phyloP scores from a whole-genome alignment of 78 protist genomes.

The Bigelowiella natans region DNA sequence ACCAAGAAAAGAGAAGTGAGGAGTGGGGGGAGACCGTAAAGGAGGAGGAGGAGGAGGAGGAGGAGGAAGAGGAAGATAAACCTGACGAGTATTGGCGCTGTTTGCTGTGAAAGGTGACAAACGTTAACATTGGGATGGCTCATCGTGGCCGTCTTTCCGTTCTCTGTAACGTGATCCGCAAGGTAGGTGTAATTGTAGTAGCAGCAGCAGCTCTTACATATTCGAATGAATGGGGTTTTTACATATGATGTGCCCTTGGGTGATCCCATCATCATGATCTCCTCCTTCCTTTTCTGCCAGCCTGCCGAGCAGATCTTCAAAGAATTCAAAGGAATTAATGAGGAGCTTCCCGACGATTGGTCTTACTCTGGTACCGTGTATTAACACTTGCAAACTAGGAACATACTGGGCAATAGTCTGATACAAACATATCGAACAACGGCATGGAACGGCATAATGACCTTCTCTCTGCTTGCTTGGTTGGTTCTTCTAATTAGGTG shows the following conservation, averaged over 20 bases:
- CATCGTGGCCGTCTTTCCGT: constrained; percentile 71
- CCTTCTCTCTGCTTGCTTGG: background rate
- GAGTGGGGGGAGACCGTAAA: too few species aligned
- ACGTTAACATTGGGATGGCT: constrained; percentile 87
- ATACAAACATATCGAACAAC: background rate
- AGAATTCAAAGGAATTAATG: constrained; percentile 55
- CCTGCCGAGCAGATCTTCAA: constrained; percentile 70
- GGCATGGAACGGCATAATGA: background rate
- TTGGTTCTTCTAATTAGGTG: constrained; percentile 81
- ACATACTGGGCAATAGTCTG: background rate
- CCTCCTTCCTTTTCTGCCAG: constrained; percentile 57
- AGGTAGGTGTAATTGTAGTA: background rate
- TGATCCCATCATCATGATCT: background rate
- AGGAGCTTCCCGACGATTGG: constrained; percentile 7
- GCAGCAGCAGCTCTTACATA: background rate
- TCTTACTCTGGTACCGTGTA: background rate
- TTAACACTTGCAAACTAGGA: background rate
- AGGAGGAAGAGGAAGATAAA: too few species aligned
- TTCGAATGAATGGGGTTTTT: background rate
- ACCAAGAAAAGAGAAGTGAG: too few species aligned
- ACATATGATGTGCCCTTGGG: background rate
- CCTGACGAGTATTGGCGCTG: too few species aligned
- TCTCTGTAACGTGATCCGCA: background rate
- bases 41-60: too few species aligned
- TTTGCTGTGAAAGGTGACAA: too few species aligned